Evolutionary conservation across 306 rosid species (phyloP).

Genomic region (Heteromeles arbutifolia): DNA sequence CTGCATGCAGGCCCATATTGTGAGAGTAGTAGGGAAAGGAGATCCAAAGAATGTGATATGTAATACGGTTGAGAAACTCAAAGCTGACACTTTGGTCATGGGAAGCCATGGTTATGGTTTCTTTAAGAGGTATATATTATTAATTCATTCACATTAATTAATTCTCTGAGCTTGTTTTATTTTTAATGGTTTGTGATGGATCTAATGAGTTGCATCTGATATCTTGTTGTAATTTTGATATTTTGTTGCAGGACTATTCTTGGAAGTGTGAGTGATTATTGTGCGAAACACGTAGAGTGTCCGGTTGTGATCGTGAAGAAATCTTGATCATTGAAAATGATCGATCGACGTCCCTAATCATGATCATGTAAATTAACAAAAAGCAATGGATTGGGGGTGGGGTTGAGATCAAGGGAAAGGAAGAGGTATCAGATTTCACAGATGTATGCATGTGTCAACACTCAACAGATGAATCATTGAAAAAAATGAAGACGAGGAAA

Average conservation of each 20-base stretch:
- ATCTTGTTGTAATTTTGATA: background rate
- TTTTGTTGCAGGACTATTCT: constrained; percentile 49
- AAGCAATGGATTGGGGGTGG: background rate
- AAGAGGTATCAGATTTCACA: background rate
- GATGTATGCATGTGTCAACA: background rate
- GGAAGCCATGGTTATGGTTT: constrained; percentile 84
- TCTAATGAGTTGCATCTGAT: too few relatives aligned
- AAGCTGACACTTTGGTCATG: constrained; percentile 68
- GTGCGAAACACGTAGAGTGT: constrained; percentile 64
- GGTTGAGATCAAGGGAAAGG: background rate
- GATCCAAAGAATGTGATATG: constrained; percentile 75
- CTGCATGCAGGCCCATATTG: constrained; percentile 40
- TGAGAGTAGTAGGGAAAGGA: constrained; percentile 52
- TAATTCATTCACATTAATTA: background rate
- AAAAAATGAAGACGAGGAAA: background rate
- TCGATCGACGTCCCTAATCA: background rate
- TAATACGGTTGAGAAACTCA: constrained; percentile 43
- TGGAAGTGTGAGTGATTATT: constrained; percentile 83
- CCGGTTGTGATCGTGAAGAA: constrained; percentile 74
- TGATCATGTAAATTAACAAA: background rate
- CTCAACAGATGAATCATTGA: background rate
- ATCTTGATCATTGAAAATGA: constrained; percentile 16
- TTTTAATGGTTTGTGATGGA: too few relatives aligned
- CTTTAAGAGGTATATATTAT: constrained; percentile 55
- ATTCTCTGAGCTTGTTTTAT: background rate